phyloP scores from a whole-genome alignment of 1,139 yeast genomes.

The Petasospora fabianii region DNA sequence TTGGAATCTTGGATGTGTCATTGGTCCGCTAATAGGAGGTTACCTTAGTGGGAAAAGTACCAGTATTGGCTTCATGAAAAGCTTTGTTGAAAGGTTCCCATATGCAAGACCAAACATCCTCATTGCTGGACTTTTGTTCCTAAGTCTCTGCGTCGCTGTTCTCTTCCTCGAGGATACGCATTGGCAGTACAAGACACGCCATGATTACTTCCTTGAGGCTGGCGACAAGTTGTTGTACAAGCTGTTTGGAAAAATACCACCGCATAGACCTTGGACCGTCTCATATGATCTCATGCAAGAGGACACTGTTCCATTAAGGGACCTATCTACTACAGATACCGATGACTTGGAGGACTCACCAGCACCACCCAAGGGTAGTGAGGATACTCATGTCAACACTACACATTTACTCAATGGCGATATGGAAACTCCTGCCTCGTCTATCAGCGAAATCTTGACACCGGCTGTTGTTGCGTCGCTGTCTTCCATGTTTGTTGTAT shows the following conservation, averaged over 20 bases:
- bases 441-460: slow-evolving; percentile 33
- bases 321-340: background rate
- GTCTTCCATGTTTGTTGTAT: slow-evolving; percentile 3
- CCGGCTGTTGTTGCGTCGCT: slow-evolving; percentile 6
- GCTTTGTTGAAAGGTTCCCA: slow-evolving; percentile 43
- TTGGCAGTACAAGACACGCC: slow-evolving; percentile 35
- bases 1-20: slow-evolving; percentile 53
- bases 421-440: background rate
- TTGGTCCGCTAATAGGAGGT: slow-evolving; percentile 59
- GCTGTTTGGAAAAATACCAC: slow-evolving; percentile 15
- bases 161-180: slow-evolving; percentile 63
- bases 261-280: slow-evolving; percentile 35
- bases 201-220: slow-evolving; percentile 48
- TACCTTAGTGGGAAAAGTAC: slow-evolving; percentile 34
- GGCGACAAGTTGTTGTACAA: slow-evolving; percentile 38
- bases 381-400: background rate
- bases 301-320: background rate
- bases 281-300: slow-evolving; percentile 1
- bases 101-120: slow-evolving; percentile 59
- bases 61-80: slow-evolving; percentile 15
- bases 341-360: background rate
- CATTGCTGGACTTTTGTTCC: slow-evolving; percentile 39
- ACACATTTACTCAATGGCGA: background rate
- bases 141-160: slow-evolving; percentile 31
- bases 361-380: background rate